Evolutionary conservation across 257 asterid species (phyloP).

Genomic region (Misopates orontium): DNA sequence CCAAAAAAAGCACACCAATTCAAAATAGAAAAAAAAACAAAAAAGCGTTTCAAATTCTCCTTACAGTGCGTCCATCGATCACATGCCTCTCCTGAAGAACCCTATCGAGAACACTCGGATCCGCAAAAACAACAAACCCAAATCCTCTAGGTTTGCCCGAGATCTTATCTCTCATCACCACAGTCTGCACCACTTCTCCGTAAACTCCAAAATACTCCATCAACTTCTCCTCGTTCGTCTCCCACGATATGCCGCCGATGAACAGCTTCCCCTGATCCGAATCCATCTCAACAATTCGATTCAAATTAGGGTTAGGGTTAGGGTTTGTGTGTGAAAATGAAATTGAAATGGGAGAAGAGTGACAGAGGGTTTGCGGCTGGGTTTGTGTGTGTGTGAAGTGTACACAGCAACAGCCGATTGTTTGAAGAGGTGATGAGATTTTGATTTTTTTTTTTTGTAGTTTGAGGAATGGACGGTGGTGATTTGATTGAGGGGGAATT

Average conservation of each 20-base stretch:
- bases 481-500: too few species aligned
- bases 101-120: slow-evolving; percentile 65
- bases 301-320: too few species aligned
- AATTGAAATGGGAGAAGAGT: too few species aligned
- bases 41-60: slow-evolving; percentile 2
- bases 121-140: slow-evolving; percentile 79
- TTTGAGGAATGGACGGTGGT: too few species aligned
- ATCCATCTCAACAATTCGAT: slow-evolving; percentile 53
- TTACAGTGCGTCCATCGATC: slow-evolving; percentile 84
- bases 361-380: too few species aligned
- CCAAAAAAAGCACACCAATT: neutral
- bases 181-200: slow-evolving; percentile 82
- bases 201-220: slow-evolving; percentile 68
- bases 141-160: slow-evolving; percentile 84
- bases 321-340: too few species aligned
- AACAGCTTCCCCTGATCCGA: slow-evolving; percentile 92
- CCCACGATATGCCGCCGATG: slow-evolving; percentile 93
- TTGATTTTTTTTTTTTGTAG: too few species aligned
- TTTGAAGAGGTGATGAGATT: too few species aligned
- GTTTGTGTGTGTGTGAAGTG: too few species aligned
- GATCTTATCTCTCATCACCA: slow-evolving; percentile 73
- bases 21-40: neutral
- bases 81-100: slow-evolving; percentile 79
- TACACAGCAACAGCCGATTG: too few species aligned
- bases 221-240: slow-evolving; percentile 72